Evolutionary conservation across 768 basidiomycete species (phyloP).

Genomic region (Lactarius evosmus): DNA sequence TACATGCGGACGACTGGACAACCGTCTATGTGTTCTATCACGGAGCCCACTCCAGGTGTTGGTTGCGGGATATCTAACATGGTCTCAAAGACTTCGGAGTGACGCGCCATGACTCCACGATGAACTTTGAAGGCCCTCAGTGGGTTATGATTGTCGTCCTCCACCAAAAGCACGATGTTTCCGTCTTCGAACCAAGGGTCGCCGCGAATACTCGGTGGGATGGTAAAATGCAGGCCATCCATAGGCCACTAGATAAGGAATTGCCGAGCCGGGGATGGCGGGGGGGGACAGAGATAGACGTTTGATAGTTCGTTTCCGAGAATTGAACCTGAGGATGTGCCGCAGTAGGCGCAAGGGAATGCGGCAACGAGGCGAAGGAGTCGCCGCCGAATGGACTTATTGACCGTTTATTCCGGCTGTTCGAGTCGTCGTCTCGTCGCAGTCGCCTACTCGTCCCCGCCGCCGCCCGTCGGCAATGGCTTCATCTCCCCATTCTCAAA

Average conservation of each 20-base stretch:
- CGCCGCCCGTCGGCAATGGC: slow-evolving; percentile 1
- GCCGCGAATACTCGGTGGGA: slow-evolving; percentile 29
- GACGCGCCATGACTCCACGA: slow-evolving; percentile 43
- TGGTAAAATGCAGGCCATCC: slow-evolving; percentile 12
- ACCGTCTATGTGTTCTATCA: slow-evolving; percentile 40
- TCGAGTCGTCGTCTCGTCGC: background rate
- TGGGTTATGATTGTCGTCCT: slow-evolving; percentile 33
- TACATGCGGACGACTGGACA: slow-evolving; percentile 54
- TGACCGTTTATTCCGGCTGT: background rate
- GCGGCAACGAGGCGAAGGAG: background rate
- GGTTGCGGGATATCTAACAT: slow-evolving; percentile 54
- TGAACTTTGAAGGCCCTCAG: slow-evolving; percentile 52
- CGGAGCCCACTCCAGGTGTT: slow-evolving; percentile 23
- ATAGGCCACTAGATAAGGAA: background rate
- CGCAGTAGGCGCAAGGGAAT: background rate
- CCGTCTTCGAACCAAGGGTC: slow-evolving; percentile 63
- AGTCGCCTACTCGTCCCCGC: background rate
- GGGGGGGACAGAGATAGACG: background rate
- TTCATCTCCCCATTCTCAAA: slow-evolving; percentile 30
- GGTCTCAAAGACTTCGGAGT: slow-evolving; percentile 54
- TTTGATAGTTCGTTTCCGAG: background rate
- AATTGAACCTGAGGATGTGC: background rate
- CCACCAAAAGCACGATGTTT: slow-evolving; percentile 48
- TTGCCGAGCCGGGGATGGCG: background rate
- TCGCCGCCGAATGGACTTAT: background rate